Evolutionary conservation across 1,284 basidiomycete species (phyloP).

Genomic region (Athelia psychrophila): DNA sequence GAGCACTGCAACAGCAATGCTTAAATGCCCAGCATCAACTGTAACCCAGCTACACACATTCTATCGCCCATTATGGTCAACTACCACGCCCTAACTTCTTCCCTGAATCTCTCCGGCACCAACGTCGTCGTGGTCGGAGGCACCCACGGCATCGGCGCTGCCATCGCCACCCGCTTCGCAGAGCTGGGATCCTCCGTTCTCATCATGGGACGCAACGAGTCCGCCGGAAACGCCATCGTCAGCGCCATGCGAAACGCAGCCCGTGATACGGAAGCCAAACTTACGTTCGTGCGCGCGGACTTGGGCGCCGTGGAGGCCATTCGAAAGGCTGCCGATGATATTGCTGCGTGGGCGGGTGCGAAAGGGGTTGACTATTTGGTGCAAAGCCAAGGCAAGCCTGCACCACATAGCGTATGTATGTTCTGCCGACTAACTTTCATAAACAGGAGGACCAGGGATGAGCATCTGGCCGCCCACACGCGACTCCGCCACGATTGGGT

Average conservation of each 20-base stretch:
- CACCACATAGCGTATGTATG: not conserved
- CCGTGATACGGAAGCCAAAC: not conserved
- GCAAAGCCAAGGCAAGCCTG: not conserved
- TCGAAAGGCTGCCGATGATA: not conserved
- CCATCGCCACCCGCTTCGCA: not conserved
- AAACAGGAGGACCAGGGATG: not conserved
- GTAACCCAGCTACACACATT: too few relatives aligned
- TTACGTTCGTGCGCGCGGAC: not conserved
- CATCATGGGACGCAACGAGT: not conserved
- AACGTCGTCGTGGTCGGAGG: not conserved
- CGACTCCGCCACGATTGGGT: not conserved
- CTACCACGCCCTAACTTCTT: not conserved
- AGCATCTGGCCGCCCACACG: not conserved
- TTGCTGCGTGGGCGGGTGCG: not conserved
- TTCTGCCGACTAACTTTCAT: not conserved
- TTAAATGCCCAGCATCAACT: too few relatives aligned
- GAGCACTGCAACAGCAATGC: too few relatives aligned
- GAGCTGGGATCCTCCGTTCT: not conserved
- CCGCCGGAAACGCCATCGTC: not conserved
- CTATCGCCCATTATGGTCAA: not conserved
- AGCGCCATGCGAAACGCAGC: not conserved
- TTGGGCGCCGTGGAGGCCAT: not conserved
- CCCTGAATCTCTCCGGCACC: not conserved
- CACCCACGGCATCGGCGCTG: not conserved
- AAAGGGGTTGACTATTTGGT: not conserved